Conservation (phyloP, 441 rosid species). For the Hura crepitans region DNA sequence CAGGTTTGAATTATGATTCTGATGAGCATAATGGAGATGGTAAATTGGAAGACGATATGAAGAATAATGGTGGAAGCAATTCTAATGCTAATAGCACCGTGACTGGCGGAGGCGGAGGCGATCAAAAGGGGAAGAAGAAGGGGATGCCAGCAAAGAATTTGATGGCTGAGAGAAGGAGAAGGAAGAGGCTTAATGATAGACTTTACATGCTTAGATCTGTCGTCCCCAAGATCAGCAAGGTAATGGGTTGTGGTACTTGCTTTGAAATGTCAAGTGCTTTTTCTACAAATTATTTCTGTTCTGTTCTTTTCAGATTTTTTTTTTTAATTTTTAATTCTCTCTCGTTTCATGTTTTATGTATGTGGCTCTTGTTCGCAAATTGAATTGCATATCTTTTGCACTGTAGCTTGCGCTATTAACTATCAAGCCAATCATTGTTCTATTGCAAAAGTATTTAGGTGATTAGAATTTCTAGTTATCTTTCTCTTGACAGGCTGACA, state of each 20-base stretch:
- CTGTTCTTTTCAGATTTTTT: not conserved
- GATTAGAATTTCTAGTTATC: not conserved
- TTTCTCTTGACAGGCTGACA: not conserved
- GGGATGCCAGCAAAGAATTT: conserved; percentile 55
- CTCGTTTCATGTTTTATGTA: not conserved
- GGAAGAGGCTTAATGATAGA: conserved; percentile 61
- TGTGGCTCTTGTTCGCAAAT: not conserved
- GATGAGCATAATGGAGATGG: conserved; percentile 35
- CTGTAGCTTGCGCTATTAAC: not conserved
- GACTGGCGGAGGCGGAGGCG: conserved; percentile 32
- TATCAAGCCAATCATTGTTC: not conserved
- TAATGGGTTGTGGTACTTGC: conserved; percentile 26
- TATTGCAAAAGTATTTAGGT: not conserved
- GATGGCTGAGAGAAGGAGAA: conserved; percentile 61
- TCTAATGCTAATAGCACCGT: conserved; percentile 40
- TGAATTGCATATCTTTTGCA: not conserved
- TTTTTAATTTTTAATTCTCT: not conserved
- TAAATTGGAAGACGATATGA: conserved; percentile 34
- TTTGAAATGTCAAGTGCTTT: not conserved
- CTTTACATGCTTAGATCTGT: conserved; percentile 57
- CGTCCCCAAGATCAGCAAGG: conserved; percentile 64
- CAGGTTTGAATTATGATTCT: conserved; percentile 47
- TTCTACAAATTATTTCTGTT: too few relatives aligned
- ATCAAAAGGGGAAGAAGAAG: conserved; percentile 49
- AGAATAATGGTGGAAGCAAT: conserved; percentile 41